These are phyloP conservation scores for Rhizopogon salebrosus DNA, from an alignment of 768 basidiomycete genomes.

Conservation along the genomic window DNA sequence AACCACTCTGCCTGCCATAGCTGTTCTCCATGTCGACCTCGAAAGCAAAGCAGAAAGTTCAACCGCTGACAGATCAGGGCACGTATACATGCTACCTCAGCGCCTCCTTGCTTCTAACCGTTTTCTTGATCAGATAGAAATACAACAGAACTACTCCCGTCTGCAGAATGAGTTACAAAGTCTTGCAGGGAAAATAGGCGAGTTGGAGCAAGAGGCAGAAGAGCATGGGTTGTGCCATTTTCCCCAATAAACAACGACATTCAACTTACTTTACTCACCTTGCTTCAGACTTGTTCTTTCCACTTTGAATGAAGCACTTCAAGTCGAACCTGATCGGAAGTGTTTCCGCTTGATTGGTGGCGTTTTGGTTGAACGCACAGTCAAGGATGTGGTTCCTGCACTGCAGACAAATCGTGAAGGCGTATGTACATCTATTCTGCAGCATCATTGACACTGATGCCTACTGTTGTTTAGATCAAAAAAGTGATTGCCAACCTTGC, in stretches of 20 bases:
- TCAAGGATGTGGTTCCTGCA: conserved; percentile 89
- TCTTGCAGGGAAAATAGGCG: conserved; percentile 92
- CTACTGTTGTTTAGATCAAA: conserved; percentile 55
- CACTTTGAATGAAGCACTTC: conserved; percentile 78
- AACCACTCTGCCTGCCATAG: conserved; percentile 6
- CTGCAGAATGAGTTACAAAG: conserved; percentile 86
- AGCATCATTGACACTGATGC: conserved; percentile 5
- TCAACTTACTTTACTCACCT: conserved; percentile 2
- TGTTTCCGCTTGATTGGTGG: conserved; percentile 97
- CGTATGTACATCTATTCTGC: conserved; percentile 38
- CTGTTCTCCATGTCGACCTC: conserved; percentile 38
- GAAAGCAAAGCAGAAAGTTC: conserved; percentile 56
- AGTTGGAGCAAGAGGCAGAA: conserved; percentile 93
- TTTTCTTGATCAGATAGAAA: conserved; percentile 60
- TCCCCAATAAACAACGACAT: neutral
- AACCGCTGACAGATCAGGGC: conserved; percentile 71
- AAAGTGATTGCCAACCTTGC: conserved; percentile 73
- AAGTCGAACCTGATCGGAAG: conserved; percentile 84
- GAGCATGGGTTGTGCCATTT: conserved; percentile 74
- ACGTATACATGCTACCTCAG: conserved; percentile 18
- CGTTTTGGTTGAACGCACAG: conserved; percentile 91
- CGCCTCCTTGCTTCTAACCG: conserved; percentile 23
- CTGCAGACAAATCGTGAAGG: conserved; percentile 87
- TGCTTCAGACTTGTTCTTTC: conserved; percentile 74
- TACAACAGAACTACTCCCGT: conserved; percentile 76